Evolutionary conservation across 164 flowering plant species (phyloP), one percentile per base, ranked within the genome.

Genomic region (Saururus chinensis): DNA sequence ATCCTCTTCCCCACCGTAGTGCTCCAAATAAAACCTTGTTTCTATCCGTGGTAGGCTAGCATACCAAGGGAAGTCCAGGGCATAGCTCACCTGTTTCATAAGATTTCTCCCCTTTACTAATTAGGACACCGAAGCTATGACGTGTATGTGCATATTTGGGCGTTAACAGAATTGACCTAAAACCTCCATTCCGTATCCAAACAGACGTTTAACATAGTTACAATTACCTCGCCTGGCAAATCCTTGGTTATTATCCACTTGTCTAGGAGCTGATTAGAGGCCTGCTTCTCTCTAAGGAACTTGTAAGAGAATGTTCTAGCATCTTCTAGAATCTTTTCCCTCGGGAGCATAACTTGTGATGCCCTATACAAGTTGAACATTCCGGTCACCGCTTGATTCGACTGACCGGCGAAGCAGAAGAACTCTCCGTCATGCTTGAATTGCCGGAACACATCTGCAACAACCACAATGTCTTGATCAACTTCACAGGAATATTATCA

Each of bases 171-270:
- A n/a, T n/a, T n/a, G n/a, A n/a, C n/a, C n/a, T n/a, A n/a, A n/a
- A n/a, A n/a, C n/a, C n/a, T n/a, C n/a, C n/a, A n/a, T n/a, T n/a
- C n/a, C n/a, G n/a, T n/a, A n/a, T n/a, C n/a, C n/a, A n/a, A n/a
- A n/a, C n/a, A n/a, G n/a, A n/a, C n/a, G n/a, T 30, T 30, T 2
- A 30, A 30, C 37, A 30, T 6, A 30, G 6, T 30, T 2, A 30
- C 37, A 30, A 2, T 12, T 74, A 95, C 99, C 95, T 91, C 99
- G 0, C 93, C 98, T 10, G 84, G 84, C 41, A 91, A 71, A 66
- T 91, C 96, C 53, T 89, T 89, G 48, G 76, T 75, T 40, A 95
- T 89, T 17, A 89, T 84, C 99, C 99, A 95, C 66, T 89, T 95
- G 69, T 95, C 98, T 2, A 82, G 35, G 0, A 95, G 80, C 62